Evolutionary conservation across 1,284 basidiomycete species (phyloP), one percentile per base, ranked within the genome.

Genomic region (Entoloma clypeatum): DNA sequence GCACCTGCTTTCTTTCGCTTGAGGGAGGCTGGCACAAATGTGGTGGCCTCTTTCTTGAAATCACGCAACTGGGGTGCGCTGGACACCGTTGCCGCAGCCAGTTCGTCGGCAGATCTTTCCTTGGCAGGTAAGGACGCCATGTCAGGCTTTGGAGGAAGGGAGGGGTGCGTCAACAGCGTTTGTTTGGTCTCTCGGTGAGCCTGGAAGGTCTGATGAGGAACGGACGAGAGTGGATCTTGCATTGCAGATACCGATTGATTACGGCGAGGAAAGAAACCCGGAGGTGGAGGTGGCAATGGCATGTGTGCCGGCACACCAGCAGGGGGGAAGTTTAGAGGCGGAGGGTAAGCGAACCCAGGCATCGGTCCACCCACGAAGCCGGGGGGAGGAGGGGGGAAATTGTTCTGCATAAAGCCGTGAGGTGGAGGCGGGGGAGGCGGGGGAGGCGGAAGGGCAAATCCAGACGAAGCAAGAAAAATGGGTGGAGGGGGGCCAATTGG

Each of bases 41-140:
- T 79, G 0, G 90, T 93, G 6, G 86, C 81, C 60, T 97, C 92
- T 61, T 91, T 92, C 67, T 92, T 91, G 50, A 96, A 72, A 60
- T 97, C 89, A 16, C 92, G 84, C 32, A 97, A 63, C 56, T 91
- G 74, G 1, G 93, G 91, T 35, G 71, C 90, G 1, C 91, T 91
- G 11, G 77, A 82, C 41, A 95, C 79, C 1, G 78, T 86, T 1
- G 88, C 88, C 5, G 73, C 63, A 1, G 69, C 64, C 23, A 64
- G 51, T 51, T 58, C 51, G 40, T 60, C 44, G 41, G 58, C 53
- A 7, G 67, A 52, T 14, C 57, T 54, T 10, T 71, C 6, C 58
- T 62, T 63, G 22, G 45, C 43, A 7, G 59, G 56, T 8, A 50
- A 61, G 5, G 52, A 41, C 19, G 28, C 22, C 9, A 9, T 41